Conservation (phyloP, 495 filamentous ascomycete species). For the Penicillium flavigenum region DNA sequence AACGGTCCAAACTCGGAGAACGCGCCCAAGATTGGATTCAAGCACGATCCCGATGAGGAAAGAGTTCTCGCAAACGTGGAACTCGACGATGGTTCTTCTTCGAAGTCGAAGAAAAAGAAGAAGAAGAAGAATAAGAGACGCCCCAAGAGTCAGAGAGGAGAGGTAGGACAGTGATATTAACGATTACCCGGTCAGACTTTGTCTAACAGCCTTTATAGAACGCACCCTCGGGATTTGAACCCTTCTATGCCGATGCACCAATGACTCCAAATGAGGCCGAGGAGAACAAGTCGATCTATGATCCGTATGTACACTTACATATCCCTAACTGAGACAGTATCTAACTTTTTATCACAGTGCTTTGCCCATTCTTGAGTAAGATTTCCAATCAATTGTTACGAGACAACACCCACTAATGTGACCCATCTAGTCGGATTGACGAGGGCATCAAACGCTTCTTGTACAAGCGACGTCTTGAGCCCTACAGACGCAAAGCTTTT, state of each 20-base stretch:
- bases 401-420: neutral
- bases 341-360: slow-evolving; percentile 30
- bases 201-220: slow-evolving; percentile 28
- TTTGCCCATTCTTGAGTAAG: slow-evolving; percentile 44
- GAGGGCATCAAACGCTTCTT: slow-evolving; percentile 81
- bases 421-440: slow-evolving; percentile 66
- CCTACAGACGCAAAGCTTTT: slow-evolving; percentile 62
- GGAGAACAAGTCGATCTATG: slow-evolving; percentile 61
- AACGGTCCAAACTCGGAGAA: too few species aligned
- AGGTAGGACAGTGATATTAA: slow-evolving; percentile 24
- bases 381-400: neutral
- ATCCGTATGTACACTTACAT: slow-evolving; percentile 20
- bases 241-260: slow-evolving; percentile 75
- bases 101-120: slow-evolving; percentile 23
- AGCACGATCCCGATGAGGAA: slow-evolving; percentile 14
- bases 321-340: neutral
- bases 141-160: slow-evolving; percentile 49
- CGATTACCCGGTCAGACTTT: neutral
- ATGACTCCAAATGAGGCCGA: slow-evolving; percentile 64
- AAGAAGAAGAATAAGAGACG: slow-evolving; percentile 34
- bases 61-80: slow-evolving; percentile 14
- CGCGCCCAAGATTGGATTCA: neutral
- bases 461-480: slow-evolving; percentile 68
- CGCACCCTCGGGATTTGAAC: slow-evolving; percentile 63
- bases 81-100: neutral